These are phyloP conservation scores for Setaria italica DNA, from an alignment of 202 grass and related monocot species.

Conservation along the genomic window DNA sequence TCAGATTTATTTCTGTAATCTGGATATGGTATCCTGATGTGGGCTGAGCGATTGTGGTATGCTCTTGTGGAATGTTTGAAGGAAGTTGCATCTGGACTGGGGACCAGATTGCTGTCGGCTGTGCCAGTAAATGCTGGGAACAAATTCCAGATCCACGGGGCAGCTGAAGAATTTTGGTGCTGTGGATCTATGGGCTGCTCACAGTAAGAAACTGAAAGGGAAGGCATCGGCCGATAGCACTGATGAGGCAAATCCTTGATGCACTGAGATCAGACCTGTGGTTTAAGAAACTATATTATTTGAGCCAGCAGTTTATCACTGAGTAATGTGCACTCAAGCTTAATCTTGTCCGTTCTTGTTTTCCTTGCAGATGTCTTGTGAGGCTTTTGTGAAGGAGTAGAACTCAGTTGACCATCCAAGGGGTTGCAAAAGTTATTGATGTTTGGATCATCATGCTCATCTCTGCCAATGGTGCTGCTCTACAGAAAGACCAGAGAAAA, in stretches of 20 bases:
- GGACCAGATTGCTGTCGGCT: constrained; percentile 71
- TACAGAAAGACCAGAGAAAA: too few species aligned
- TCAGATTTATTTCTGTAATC: background rate
- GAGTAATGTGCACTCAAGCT: background rate
- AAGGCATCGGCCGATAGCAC: constrained; percentile 58
- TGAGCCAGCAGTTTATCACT: constrained; percentile 22
- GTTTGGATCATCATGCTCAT: constrained; percentile 79
- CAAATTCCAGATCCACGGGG: constrained; percentile 73
- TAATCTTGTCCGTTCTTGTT: constrained; percentile 24
- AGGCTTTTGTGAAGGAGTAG: constrained; percentile 67
- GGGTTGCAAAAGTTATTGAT: constrained; percentile 68
- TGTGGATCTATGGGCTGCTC: constrained; percentile 56
- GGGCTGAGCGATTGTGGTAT: constrained; percentile 12
- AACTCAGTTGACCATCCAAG: constrained; percentile 57
- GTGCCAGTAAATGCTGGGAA: constrained; percentile 63
- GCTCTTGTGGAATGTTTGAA: constrained; percentile 46
- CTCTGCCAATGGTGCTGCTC: constrained; percentile 60
- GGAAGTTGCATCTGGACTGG: constrained; percentile 77
- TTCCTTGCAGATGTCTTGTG: constrained; percentile 58
- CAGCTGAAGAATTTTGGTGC: constrained; percentile 69
- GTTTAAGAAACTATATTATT: constrained; percentile 72
- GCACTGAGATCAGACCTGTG: constrained; percentile 70
- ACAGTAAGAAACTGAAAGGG: constrained; percentile 78
- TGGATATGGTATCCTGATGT: background rate
- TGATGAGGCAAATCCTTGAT: constrained; percentile 66